A percentile compares a stretch with the other conserved stretches of the same genome.
These are phyloP conservation scores for Westerdykella ornata DNA, from an alignment of 2,329 filamentous ascomycete species.

Conservation along the genomic window DNA sequence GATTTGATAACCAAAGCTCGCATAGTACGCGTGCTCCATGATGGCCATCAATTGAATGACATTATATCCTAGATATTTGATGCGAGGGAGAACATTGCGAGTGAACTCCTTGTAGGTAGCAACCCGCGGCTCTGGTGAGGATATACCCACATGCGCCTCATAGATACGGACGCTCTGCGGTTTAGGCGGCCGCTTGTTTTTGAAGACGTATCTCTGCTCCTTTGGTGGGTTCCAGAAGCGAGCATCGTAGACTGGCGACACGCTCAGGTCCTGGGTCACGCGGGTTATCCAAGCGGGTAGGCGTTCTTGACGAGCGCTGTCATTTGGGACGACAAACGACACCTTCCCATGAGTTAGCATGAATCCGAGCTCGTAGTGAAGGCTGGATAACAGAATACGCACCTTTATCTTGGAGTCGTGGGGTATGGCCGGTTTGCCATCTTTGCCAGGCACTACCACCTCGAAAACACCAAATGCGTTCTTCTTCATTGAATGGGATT, in stretches of 20 bases:
- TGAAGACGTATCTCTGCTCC: slow-evolving; percentile 72
- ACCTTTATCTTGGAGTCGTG: slow-evolving; percentile 98
- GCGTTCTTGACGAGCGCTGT: slow-evolving; percentile 71
- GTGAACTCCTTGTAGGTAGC: slow-evolving; percentile 98
- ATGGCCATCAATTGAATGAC: slow-evolving; percentile 97
- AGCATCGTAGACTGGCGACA: slow-evolving; percentile 90
- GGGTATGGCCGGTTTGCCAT: slow-evolving; percentile 71
- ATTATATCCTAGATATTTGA: slow-evolving; percentile 88
- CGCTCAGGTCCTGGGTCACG: slow-evolving; percentile 82
- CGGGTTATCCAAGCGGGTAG: slow-evolving; percentile 96
- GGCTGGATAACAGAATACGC: slow-evolving; percentile 12
- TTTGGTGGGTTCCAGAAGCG: slow-evolving; percentile 93
- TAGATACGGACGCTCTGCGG: slow-evolving; percentile 86
- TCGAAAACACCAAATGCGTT: slow-evolving; percentile 82
- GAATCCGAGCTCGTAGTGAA: neutral
- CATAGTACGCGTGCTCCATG: slow-evolving; percentile 99
- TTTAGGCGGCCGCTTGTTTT: slow-evolving; percentile 74
- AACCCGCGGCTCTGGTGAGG: slow-evolving; percentile 79
- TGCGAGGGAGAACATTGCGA: slow-evolving; percentile 80
- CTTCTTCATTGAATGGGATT: slow-evolving; percentile 80
- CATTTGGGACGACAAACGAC: slow-evolving; percentile 70
- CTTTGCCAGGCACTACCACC: slow-evolving; percentile 63
- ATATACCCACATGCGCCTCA: slow-evolving; percentile 98
- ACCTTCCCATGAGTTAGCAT: slow-evolving; percentile 50
- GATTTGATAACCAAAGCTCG: slow-evolving; percentile 96